Evolutionary conservation across 106 monocot genomes (phyloP).

Genomic region (Dendrobium nobile): DNA sequence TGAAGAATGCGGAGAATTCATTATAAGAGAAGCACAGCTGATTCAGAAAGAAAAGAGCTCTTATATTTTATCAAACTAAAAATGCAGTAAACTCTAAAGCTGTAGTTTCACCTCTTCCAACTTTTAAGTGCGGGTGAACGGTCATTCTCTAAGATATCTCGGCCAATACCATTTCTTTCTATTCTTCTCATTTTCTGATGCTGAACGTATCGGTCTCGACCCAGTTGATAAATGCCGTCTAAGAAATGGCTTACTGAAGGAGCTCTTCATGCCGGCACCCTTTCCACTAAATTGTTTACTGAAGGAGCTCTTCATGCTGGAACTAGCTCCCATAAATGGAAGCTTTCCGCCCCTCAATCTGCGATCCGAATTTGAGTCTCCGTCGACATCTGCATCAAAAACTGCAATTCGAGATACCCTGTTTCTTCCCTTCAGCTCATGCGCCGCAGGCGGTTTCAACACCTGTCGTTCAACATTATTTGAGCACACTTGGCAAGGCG

Average conservation of each 20-base stretch:
- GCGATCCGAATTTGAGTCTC: background rate
- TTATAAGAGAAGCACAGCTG: too few relatives aligned
- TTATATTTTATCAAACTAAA: too few relatives aligned
- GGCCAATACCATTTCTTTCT: constrained; percentile 55
- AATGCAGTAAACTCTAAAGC: too few relatives aligned
- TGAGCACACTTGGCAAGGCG: constrained; percentile 61
- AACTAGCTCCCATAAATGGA: constrained; percentile 13
- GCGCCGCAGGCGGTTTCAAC: constrained; percentile 10
- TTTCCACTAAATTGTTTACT: constrained; percentile 37
- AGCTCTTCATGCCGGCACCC: constrained; percentile 29
- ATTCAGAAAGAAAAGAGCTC: too few relatives aligned
- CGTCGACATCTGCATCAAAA: constrained; percentile 31
- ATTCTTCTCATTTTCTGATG: constrained; percentile 20
- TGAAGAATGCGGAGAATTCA: too few relatives aligned
- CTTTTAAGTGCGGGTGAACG: background rate
- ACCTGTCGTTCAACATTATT: constrained; percentile 16
- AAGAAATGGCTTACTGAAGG: constrained; percentile 33
- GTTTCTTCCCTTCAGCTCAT: constrained; percentile 19
- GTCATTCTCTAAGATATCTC: constrained; percentile 13
- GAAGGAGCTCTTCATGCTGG: constrained; percentile 21
- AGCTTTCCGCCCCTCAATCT: constrained; percentile 11
- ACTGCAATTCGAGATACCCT: constrained; percentile 45
- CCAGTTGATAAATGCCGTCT: constrained; percentile 49
- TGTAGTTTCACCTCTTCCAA: background rate
- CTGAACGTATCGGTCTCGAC: constrained; percentile 16